Conservation (phyloP, 176 grass and related monocot genomes). For the Cenchrus americanus region DNA sequence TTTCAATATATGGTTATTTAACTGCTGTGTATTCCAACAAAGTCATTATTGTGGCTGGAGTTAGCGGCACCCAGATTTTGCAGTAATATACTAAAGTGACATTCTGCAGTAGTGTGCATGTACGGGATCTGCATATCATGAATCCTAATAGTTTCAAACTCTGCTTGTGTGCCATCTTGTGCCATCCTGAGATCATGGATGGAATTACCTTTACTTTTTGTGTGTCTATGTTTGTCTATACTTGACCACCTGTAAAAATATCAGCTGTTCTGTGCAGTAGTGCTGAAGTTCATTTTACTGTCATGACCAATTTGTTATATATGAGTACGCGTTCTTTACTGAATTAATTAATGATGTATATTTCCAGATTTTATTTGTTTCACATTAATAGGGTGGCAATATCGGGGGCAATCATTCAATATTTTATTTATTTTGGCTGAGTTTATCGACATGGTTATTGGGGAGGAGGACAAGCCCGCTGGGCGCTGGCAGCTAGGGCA, state of each 20-base stretch:
- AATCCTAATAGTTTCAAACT: constrained; percentile 8
- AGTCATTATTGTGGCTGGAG: background rate
- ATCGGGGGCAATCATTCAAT: background rate
- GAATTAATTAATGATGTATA: background rate
- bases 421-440: constrained; percentile 11
- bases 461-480: background rate
- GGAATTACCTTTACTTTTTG: background rate
- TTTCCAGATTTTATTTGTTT: constrained; percentile 20
- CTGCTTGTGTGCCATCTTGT: background rate
- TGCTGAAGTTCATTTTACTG: background rate
- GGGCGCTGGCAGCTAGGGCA: background rate
- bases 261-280: background rate
- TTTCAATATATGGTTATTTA: background rate
- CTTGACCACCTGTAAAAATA: background rate
- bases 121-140: background rate
- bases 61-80: background rate
- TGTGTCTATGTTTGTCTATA: background rate
- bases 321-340: background rate
- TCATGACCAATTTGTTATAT: background rate
- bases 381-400: background rate
- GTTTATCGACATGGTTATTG: background rate
- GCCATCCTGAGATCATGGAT: constrained; percentile 11
- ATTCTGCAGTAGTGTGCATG: background rate
- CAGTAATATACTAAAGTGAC: background rate
- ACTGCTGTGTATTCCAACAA: background rate